phyloP scores from a whole-genome alignment of 371 early-diverging fungal genomes.

The Dinochytrium kinnereticum region DNA sequence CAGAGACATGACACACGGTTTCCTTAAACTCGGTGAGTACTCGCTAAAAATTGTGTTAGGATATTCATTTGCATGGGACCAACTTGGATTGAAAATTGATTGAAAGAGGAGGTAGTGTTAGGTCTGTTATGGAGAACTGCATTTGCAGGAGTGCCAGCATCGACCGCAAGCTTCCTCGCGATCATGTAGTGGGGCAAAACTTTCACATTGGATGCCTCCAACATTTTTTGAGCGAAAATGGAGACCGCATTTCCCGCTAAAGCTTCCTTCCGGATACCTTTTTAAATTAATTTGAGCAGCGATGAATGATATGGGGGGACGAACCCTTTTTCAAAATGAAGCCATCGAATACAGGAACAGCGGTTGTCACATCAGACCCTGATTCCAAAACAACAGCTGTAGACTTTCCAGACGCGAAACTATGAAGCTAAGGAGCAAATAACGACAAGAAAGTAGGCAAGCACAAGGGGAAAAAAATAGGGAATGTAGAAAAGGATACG shows the following conservation, averaged over 20 bases:
- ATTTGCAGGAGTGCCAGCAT: constrained; percentile 52
- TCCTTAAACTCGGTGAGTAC: constrained; percentile 90
- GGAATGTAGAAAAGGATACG: no score
- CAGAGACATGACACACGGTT: constrained; percentile 85
- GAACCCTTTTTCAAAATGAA: constrained; percentile 88
- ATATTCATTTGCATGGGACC: background rate
- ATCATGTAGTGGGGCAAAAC: constrained; percentile 89
- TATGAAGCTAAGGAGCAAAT: constrained; percentile 40
- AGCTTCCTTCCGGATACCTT: constrained; percentile 72
- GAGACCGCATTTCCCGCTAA: constrained; percentile 86
- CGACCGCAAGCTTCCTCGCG: constrained; percentile 72
- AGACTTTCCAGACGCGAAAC: constrained; percentile 87
- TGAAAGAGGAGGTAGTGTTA: constrained; percentile 24
- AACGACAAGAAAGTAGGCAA: constrained; percentile 8
- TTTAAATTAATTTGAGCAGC: background rate
- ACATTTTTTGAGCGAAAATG: constrained; percentile 63
- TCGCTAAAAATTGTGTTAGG: constrained; percentile 35
- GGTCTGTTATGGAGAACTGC: background rate
- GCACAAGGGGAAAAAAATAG: no score
- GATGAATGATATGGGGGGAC: background rate
- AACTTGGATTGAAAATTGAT: constrained; percentile 21
- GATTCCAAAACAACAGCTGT: constrained; percentile 92
- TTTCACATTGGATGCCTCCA: constrained; percentile 54
- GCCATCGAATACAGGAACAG: constrained; percentile 94
- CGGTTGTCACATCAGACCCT: constrained; percentile 85